Conservation (phyloP, 306 rosid species). For the Vigna unguiculata region DNA sequence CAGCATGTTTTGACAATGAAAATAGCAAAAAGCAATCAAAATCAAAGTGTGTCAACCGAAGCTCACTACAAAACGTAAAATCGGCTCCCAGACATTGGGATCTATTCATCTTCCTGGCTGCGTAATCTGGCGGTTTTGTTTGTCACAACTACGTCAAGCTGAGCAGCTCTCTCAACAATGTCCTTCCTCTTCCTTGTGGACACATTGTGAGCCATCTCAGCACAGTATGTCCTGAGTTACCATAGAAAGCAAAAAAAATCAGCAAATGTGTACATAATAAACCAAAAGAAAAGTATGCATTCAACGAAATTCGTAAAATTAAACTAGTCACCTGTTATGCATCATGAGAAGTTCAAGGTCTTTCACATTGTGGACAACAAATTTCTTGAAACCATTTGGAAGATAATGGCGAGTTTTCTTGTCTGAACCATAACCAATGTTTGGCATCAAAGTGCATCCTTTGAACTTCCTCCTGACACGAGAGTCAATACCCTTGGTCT, state of each 20-base stretch:
- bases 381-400: conserved; percentile 83
- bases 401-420: conserved; percentile 83
- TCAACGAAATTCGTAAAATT: not conserved
- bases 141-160: conserved; percentile 87
- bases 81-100: not conserved
- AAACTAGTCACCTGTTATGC: conserved; percentile 66
- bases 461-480: conserved; percentile 94
- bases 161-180: conserved; percentile 83
- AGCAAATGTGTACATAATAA: conserved; percentile 47
- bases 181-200: conserved; percentile 81
- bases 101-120: conserved; percentile 87
- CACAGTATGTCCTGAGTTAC: conserved; percentile 69
- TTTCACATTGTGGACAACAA: conserved; percentile 68
- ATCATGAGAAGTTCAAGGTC: conserved; percentile 81
- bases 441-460: conserved; percentile 82
- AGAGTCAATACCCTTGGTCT: conserved; percentile 90
- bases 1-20: not conserved
- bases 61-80: conserved; percentile 37
- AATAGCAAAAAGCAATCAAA: conserved; percentile 8
- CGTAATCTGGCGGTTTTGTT: conserved; percentile 87
- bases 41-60: not conserved
- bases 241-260: not conserved
- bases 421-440: conserved; percentile 79
- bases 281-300: conserved; percentile 58
- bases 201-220: conserved; percentile 82